A percentile compares a stretch with the other conserved stretches of the same genome.
Evolutionary conservation across 2,329 filamentous ascomycete genomes (phyloP).

Genomic region (Periconia macrospinosa): DNA sequence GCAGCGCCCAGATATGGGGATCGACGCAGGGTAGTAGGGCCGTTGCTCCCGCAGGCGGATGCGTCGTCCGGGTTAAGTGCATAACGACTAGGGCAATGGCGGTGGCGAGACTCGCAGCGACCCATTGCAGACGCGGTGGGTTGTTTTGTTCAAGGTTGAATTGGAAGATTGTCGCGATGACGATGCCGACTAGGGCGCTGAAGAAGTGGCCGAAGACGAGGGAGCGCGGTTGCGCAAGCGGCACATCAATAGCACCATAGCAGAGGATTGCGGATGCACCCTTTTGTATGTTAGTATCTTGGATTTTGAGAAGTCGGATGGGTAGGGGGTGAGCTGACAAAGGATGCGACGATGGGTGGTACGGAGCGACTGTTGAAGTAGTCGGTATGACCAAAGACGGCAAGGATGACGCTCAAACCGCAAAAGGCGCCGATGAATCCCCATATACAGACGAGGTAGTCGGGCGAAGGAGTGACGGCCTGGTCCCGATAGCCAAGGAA

Average conservation of each 20-base stretch:
- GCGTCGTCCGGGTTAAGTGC: conserved; percentile 50
- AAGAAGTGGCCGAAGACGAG: conserved; percentile 50
- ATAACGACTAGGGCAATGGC: conserved; percentile 49
- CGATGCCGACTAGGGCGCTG: conserved; percentile 48
- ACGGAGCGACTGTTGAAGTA: conserved; percentile 44
- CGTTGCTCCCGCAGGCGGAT: conserved; percentile 53
- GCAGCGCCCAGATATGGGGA: conserved; percentile 40
- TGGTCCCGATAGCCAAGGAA: conserved; percentile 58
- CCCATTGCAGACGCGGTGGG: conserved; percentile 43
- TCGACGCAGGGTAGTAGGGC: conserved; percentile 48
- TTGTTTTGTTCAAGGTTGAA: conserved; percentile 35
- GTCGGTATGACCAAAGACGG: conserved; percentile 43
- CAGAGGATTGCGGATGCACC: conserved; percentile 51
- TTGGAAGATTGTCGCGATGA: conserved; percentile 48
- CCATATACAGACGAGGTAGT: conserved; percentile 42
- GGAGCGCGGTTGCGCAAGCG: conserved; percentile 50
- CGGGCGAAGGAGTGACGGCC: conserved; percentile 26
- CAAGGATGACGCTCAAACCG: conserved; percentile 45
- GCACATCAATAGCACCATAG: conserved; percentile 50
- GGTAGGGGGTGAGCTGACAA: conserved; percentile 25
- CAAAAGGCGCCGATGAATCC: conserved; percentile 49
- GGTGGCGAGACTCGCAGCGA: conserved; percentile 47
- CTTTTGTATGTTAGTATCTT: conserved; percentile 19
- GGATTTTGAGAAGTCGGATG: background rate
- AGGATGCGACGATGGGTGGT: conserved; percentile 46